Evolutionary conservation across 768 basidiomycete genomes (phyloP).

Genomic region (Mycena kentingensis): DNA sequence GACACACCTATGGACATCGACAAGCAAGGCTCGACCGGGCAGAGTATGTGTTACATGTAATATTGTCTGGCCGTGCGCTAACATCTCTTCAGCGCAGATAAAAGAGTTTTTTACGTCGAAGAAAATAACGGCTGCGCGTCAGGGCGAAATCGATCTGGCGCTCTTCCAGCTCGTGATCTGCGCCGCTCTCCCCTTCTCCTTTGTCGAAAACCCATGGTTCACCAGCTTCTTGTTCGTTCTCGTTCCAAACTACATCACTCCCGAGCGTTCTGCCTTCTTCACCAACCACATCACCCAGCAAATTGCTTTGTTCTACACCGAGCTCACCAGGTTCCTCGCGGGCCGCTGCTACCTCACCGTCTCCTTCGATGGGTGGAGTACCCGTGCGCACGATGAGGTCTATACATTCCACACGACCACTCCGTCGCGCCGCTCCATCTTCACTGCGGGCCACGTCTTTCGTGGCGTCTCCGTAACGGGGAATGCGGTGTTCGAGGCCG

Average conservation of each 20-base stretch:
- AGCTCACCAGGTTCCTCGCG: neutral
- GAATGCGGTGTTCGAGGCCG: slow-evolving; percentile 16
- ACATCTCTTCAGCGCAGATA: too few relatives aligned
- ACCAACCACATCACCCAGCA: neutral
- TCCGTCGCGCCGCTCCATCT: slow-evolving; percentile 27
- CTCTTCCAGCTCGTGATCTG: slow-evolving; percentile 14
- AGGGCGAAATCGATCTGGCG: slow-evolving; percentile 6
- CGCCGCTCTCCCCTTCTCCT: slow-evolving; percentile 10
- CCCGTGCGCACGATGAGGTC: slow-evolving; percentile 24
- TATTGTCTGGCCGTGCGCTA: too few relatives aligned
- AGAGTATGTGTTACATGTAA: too few relatives aligned
- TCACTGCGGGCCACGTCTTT: slow-evolving; percentile 29
- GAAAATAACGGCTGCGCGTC: neutral
- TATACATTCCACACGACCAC: slow-evolving; percentile 32
- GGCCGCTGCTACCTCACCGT: slow-evolving; percentile 1
- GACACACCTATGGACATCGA: too few relatives aligned
- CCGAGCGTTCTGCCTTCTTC: neutral
- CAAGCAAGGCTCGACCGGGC: too few relatives aligned
- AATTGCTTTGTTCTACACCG: neutral
- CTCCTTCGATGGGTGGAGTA: slow-evolving; percentile 13
- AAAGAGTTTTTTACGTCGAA: neutral
- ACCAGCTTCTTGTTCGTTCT: slow-evolving; percentile 3
- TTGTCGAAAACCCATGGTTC: slow-evolving; percentile 12
- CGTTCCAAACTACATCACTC: neutral
- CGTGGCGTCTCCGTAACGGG: slow-evolving; percentile 29